Percentiles rank a stretch among this genome's conserved stretches.
Conservation (phyloP, 2,329 filamentous ascomycete species). For the Colletotrichum somersetense region DNA sequence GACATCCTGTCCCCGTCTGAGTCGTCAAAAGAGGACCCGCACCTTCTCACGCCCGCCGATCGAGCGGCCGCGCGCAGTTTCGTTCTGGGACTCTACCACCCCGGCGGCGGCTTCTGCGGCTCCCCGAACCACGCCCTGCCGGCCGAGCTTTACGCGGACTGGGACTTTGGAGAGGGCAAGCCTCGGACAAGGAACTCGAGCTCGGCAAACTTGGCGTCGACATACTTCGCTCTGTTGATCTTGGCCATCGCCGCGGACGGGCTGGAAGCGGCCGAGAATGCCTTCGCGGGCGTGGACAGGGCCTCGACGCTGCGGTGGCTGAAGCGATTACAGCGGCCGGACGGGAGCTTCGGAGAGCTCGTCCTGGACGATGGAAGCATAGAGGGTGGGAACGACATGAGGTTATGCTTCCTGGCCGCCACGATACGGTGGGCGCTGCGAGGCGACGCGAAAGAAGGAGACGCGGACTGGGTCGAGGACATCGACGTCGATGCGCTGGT, state of each 20-base stretch:
- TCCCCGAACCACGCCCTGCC: constrained; percentile 77
- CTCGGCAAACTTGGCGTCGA: constrained; percentile 83
- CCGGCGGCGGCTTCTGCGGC: constrained; percentile 88
- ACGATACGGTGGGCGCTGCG: constrained; percentile 85
- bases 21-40: constrained; percentile 53
- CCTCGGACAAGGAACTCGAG: constrained; percentile 48
- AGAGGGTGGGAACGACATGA: constrained; percentile 85
- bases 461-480: constrained; percentile 72
- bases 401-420: constrained; percentile 88
- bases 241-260: constrained; percentile 67
- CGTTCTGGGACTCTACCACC: constrained; percentile 89
- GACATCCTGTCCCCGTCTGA: constrained; percentile 78
- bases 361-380: constrained; percentile 69
- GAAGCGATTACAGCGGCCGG: constrained; percentile 77
- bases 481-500: constrained; percentile 80
- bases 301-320: constrained; percentile 80
- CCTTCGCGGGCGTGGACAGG: constrained; percentile 75
- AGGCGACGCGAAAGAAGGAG: constrained; percentile 65
- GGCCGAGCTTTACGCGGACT: constrained; percentile 45
- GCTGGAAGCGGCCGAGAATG: constrained; percentile 52
- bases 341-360: constrained; percentile 94
- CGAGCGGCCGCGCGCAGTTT: constrained; percentile 71
- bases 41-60: constrained; percentile 60
- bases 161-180: constrained; percentile 40
- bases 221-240: constrained; percentile 86